Evolutionary conservation across 371 early-diverging fungal genomes (phyloP).

Genomic region (Cokeromyces recurvatus): DNA sequence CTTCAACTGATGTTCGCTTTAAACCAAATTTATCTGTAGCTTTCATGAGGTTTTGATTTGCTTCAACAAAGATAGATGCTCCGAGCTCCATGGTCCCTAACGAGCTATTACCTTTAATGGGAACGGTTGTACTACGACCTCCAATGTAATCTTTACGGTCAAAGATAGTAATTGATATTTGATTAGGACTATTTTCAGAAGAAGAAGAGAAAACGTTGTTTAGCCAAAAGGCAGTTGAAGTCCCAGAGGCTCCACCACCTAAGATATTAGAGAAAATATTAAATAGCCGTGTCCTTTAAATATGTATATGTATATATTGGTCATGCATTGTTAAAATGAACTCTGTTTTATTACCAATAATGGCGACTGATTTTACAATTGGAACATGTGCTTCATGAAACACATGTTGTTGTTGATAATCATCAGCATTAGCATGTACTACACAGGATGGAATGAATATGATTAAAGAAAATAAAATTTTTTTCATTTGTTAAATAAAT

Average conservation of each 20-base stretch:
- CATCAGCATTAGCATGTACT: background rate
- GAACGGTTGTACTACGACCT: slow-evolving; percentile 48
- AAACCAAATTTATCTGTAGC: slow-evolving; percentile 51
- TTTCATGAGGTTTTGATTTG: slow-evolving; percentile 50
- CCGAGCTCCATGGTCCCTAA: slow-evolving; percentile 50
- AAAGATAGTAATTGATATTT: slow-evolving; percentile 44
- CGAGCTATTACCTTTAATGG: slow-evolving; percentile 31
- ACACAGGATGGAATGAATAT: background rate
- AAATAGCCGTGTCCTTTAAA: too few species aligned
- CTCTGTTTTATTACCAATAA: too few species aligned
- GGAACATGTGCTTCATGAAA: slow-evolving; percentile 2
- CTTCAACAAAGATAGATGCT: slow-evolving; percentile 61
- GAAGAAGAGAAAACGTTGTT: slow-evolving; percentile 34
- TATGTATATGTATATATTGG: too few species aligned
- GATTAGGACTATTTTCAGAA: slow-evolving; percentile 6
- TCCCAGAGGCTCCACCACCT: slow-evolving; percentile 65
- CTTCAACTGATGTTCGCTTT: slow-evolving; percentile 11
- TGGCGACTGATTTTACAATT: slow-evolving; percentile 17
- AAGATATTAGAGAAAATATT: too few species aligned
- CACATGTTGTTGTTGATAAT: background rate
- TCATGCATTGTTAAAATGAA: too few species aligned
- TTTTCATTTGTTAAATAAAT: background rate
- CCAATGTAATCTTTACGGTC: slow-evolving; percentile 48
- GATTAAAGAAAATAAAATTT: background rate
- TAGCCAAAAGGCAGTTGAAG: slow-evolving; percentile 57